phyloP scores from a whole-genome alignment of 2,329 filamentous ascomycete species.

The Sporothrix protearum region DNA sequence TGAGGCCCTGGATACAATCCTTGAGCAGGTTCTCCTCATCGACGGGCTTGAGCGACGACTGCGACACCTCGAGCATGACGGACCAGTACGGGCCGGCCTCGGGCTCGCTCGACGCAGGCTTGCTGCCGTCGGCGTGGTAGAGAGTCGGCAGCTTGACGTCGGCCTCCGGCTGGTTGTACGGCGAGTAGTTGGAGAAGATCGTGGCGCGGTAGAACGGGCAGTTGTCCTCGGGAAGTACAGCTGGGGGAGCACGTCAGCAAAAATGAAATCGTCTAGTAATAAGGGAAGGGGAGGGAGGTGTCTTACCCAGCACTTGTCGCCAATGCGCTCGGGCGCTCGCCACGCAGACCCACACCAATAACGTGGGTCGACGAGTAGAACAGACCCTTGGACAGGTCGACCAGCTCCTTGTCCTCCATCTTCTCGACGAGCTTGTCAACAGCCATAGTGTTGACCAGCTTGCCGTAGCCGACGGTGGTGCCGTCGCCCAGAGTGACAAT shows the following conservation, averaged over 20 bases:
- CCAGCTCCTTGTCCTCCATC: slow-evolving; percentile 83
- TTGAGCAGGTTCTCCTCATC: slow-evolving; percentile 77
- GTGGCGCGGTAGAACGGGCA: slow-evolving; percentile 99
- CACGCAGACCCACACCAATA: slow-evolving; percentile 91
- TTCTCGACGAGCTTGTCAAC: slow-evolving; percentile 83
- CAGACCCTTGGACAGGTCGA: slow-evolving; percentile 79
- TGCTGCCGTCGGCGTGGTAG: slow-evolving; percentile 80
- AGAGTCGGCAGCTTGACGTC: slow-evolving; percentile 82
- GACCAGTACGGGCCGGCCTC: slow-evolving; percentile 98
- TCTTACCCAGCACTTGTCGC: slow-evolving; percentile 96
- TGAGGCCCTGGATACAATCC: slow-evolving; percentile 90
- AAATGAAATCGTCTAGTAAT: too few species aligned
- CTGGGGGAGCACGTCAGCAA: too few species aligned
- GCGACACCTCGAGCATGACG: slow-evolving; percentile 97
- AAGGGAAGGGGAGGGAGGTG: too few species aligned
- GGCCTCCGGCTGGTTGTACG: slow-evolving; percentile 88
- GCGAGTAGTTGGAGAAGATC: slow-evolving; percentile 99
- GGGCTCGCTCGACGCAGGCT: slow-evolving; percentile 66
- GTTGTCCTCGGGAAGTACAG: slow-evolving; percentile 98
- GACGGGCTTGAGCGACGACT: slow-evolving; percentile 93
- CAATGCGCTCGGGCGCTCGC: slow-evolving; percentile 86
- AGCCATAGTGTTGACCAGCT: slow-evolving; percentile 93
- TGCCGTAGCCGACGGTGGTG: slow-evolving; percentile 83
- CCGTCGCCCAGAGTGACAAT: slow-evolving; percentile 78
- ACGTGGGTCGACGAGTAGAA: slow-evolving; percentile 98